phyloP scores from a whole-genome alignment of 441 rosid species.

The Mallotus japonicus region DNA sequence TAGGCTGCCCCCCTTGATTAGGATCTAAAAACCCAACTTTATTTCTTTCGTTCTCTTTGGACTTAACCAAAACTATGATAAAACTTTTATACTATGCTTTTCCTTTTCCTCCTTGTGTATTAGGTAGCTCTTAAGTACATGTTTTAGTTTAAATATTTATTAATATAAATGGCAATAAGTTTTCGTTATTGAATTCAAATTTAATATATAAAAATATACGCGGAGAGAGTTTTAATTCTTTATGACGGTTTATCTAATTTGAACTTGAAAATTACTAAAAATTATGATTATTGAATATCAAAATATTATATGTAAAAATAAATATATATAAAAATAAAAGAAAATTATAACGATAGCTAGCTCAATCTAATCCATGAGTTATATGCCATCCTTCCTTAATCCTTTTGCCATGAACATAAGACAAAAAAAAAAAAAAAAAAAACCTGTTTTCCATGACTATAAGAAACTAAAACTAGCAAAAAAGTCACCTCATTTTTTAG shows the following conservation, averaged over 20 bases:
- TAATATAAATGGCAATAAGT: too few relatives aligned
- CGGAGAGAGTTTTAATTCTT: too few relatives aligned
- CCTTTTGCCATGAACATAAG: not conserved
- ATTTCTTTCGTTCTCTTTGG: not conserved
- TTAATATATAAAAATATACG: too few relatives aligned
- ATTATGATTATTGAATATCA: too few relatives aligned
- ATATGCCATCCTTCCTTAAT: not conserved
- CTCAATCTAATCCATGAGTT: not conserved
- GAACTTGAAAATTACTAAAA: too few relatives aligned
- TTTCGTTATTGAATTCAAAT: too few relatives aligned
- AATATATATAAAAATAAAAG: not conserved
- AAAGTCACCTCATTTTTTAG: not conserved
- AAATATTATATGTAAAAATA: too few relatives aligned
- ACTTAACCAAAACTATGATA: not conserved
- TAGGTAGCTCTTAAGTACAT: too few relatives aligned
- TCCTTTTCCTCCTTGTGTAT: too few relatives aligned
- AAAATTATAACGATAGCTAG: not conserved
- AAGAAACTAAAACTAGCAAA: not conserved
- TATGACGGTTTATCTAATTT: too few relatives aligned
- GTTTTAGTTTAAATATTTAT: too few relatives aligned
- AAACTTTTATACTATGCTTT: too few relatives aligned
- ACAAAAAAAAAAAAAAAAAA: not conserved
- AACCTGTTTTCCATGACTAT: not conserved
- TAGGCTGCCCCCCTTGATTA: not conserved
- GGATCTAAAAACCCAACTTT: not conserved